Conservation (phyloP, 2,329 filamentous ascomycete genomes). For the Aspergillus versicolor region DNA sequence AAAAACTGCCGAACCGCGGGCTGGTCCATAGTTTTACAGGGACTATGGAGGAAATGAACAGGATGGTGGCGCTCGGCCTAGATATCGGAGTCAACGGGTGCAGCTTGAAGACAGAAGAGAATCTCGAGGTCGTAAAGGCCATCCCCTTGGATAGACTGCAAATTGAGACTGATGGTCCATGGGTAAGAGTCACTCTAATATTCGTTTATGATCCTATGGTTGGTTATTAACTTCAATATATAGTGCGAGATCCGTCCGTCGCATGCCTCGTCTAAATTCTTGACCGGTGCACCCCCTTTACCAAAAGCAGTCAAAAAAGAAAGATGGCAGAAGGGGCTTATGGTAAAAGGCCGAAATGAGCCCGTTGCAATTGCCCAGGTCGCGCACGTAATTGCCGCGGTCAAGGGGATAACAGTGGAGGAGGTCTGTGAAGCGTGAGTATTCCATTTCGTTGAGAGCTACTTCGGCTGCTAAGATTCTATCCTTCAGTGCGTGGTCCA, state of each 20-base stretch:
- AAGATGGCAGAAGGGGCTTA: conserved; percentile 80
- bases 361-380: conserved; percentile 83
- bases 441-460: not conserved
- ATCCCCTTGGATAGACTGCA: conserved; percentile 79
- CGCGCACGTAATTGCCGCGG: conserved; percentile 80
- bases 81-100: conserved; percentile 97
- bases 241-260: conserved; percentile 86
- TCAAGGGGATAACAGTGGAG: conserved; percentile 77
- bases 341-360: conserved; percentile 96
- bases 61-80: conserved; percentile 75
- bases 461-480: conserved; percentile 22
- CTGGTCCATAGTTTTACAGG: conserved; percentile 97
- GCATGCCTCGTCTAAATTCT: conserved; percentile 78
- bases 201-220: not conserved
- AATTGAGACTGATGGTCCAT: conserved; percentile 96
- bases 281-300: conserved; percentile 66
- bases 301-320: conserved; percentile 94
- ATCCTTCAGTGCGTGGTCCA: conserved; percentile 65
- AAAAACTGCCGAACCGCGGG: conserved; percentile 69
- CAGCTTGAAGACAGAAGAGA: conserved; percentile 91
- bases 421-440: conserved; percentile 77
- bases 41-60: conserved; percentile 76
- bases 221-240: conserved; percentile 4
- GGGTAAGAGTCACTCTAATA: conserved; percentile 45
- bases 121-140: conserved; percentile 77